Conservation (phyloP, 768 basidiomycete genomes). For the Leccinum imitatum region DNA sequence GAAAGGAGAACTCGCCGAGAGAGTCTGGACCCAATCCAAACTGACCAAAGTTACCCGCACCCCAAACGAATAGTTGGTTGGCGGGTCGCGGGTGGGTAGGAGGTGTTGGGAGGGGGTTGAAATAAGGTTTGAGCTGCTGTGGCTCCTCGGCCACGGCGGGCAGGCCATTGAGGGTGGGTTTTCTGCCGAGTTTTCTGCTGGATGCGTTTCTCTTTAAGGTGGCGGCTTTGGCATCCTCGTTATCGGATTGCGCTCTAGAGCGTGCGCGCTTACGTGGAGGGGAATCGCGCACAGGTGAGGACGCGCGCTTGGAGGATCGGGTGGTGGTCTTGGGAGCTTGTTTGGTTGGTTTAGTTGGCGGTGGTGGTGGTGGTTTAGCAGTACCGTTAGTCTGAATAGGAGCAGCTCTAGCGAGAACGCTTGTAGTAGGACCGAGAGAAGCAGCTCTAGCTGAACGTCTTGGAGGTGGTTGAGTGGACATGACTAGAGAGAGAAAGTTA, state of each 20-base stretch:
- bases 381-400: conserved; percentile 31
- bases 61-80: conserved; percentile 81
- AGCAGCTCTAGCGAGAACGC: conserved; percentile 28
- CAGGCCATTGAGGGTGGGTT: conserved; percentile 33
- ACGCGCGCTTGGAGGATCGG: conserved; percentile 46
- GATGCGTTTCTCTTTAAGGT: conserved; percentile 28
- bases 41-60: conserved; percentile 93
- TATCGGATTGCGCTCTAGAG: conserved; percentile 39
- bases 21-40: conserved; percentile 84
- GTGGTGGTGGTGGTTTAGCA: conserved; percentile 29
- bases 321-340: conserved; percentile 23
- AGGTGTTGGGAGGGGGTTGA: conserved; percentile 64
- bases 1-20: conserved; percentile 71
- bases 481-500: conserved; percentile 7
- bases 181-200: conserved; percentile 29
- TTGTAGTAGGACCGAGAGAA: conserved; percentile 41
- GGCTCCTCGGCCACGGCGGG: conserved; percentile 32
- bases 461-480: conserved; percentile 37
- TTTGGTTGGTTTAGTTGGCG: conserved; percentile 10
- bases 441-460: conserved; percentile 55
- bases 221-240: conserved; percentile 39
- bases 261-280: conserved; percentile 48
- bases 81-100: conserved; percentile 60
- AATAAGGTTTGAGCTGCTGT: conserved; percentile 52
- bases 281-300: conserved; percentile 47